These are phyloP conservation scores for Candida sp. DNA, from an alignment of 1,139 yeast genomes.

Conservation along the genomic window DNA sequence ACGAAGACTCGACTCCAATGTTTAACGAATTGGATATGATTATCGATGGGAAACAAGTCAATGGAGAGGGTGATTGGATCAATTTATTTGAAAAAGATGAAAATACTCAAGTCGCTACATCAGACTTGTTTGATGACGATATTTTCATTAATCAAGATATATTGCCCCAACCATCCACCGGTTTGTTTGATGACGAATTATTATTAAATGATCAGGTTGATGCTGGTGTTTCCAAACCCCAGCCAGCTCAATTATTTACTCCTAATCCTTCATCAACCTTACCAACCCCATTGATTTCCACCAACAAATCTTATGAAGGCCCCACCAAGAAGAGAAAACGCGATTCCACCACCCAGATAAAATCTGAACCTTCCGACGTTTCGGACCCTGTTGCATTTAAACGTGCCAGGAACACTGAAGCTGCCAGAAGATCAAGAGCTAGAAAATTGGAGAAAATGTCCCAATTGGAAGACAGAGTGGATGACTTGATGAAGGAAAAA, in stretches of 20 bases:
- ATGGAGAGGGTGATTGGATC: slow-evolving; percentile 56
- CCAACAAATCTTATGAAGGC: slow-evolving; percentile 57
- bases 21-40: slow-evolving; percentile 53
- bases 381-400: slow-evolving; percentile 70
- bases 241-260: slow-evolving; percentile 22
- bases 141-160: neutral
- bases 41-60: slow-evolving; percentile 42
- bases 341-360: slow-evolving; percentile 20
- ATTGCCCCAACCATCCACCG: neutral
- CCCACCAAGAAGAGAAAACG: slow-evolving; percentile 67
- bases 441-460: slow-evolving; percentile 86
- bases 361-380: slow-evolving; percentile 42
- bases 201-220: neutral
- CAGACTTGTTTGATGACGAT: neutral
- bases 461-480: slow-evolving; percentile 78
- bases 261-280: slow-evolving; percentile 33
- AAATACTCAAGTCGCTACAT: slow-evolving; percentile 6
- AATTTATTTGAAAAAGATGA: slow-evolving; percentile 50
- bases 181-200: neutral
- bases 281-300: slow-evolving; percentile 41
- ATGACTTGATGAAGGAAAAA: slow-evolving; percentile 55
- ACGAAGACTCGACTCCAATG: slow-evolving; percentile 55
- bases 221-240: neutral
- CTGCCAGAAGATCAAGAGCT: slow-evolving; percentile 94
- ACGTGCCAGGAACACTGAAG: slow-evolving; percentile 95